phyloP scores from a whole-genome alignment of 176 grass and related monocot genomes.

The Leersia perrieri region DNA sequence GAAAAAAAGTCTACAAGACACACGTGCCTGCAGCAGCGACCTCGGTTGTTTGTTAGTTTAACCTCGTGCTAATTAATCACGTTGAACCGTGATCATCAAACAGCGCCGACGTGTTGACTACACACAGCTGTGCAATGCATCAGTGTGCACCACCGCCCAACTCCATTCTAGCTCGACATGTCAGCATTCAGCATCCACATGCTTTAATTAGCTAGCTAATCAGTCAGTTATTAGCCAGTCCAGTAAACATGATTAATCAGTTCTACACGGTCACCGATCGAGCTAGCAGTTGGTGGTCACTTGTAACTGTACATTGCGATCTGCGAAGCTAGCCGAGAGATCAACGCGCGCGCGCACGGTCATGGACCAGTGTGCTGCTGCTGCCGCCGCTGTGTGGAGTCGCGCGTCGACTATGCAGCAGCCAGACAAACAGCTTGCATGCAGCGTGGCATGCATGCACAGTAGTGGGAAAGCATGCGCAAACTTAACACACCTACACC shows the following conservation, averaged over 20 bases:
- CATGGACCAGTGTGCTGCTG: slow-evolving; percentile 7
- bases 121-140: background rate
- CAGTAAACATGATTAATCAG: no score
- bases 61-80: slow-evolving; percentile 3
- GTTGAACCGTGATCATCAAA: slow-evolving; percentile 8
- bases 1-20: background rate
- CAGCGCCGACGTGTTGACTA: slow-evolving; percentile 31
- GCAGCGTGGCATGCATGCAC: background rate
- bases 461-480: background rate
- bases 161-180: background rate
- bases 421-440: background rate
- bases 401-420: background rate
- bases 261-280: no score
- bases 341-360: background rate
- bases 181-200: background rate
- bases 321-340: background rate
- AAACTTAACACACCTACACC: background rate
- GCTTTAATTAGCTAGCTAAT: background rate
- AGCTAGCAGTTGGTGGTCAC: no score
- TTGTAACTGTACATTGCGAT: background rate
- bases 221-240: background rate
- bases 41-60: background rate
- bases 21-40: background rate
- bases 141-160: background rate
- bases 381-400: no score